Base-by-base conservation (phyloP, 225 moss, liverwort and hornwort genomes). In the Bryoerythrophyllum caledonicum region DNA sequence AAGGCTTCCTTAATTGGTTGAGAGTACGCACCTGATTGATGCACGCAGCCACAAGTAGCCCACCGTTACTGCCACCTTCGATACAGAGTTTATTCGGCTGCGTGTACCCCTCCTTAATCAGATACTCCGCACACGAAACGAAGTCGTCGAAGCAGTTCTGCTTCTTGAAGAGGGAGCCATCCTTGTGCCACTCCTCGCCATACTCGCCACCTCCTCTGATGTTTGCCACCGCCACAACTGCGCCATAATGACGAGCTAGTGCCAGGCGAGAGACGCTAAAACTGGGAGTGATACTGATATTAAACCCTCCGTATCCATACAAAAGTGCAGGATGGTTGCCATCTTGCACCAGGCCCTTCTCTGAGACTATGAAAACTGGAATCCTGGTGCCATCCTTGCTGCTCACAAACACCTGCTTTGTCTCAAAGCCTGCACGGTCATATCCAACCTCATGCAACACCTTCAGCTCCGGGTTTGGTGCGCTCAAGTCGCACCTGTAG, bases 171-270 rank as follows among this genome's bases (percentile, higher is more conserved):
- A 96, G 83, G 34, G 96, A 76, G 19, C 96, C 96, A 21, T 82
- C 93, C 78, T 96, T 96, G 90, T 96, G 93, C 96, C 96, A 94
- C 26, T 92, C 82, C 85, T 96, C 93, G 60, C 96, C 96, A 30
- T 94, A 96, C 77, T 96, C 96, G 53, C 96, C 96, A 59, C 96
- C 96, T 26, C 96, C 96, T 38, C 96, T 79, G 48, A 96, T 88
- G 74, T 94, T 96, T 46, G 96, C 96, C 80, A 96, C 76, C 8
- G 89, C 96, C 79, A 89, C 81, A 57, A 96, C 82, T 32, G 90
- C 92, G 52, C 93, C 90, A 72, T 79, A 88, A 74, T 96, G 92
- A 53, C 86, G 87, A 56, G 90, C 86, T 20, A 96, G 81, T 43
- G 81, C 90, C 76, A 96, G 67, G 32, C 90, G 86, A 65, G 93